Conservation (phyloP, 192 early-diverging fungal species). For the Umbelopsis vinacea region DNA sequence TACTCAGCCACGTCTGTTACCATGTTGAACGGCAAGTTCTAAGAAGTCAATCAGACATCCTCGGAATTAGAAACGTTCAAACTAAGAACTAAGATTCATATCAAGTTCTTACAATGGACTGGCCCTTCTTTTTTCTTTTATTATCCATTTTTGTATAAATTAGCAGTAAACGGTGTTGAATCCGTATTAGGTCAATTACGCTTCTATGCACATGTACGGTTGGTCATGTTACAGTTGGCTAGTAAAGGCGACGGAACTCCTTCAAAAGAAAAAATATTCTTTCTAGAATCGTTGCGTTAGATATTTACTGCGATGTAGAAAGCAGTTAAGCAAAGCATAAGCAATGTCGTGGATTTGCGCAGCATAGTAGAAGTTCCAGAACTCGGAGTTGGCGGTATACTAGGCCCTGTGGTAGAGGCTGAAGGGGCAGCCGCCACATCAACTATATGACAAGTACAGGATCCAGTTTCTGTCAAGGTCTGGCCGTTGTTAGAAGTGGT, state of each 20-base stretch:
- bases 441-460: background rate
- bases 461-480: background rate
- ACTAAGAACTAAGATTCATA: too few species aligned
- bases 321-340: conserved; percentile 1
- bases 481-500: background rate
- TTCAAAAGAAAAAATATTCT: background rate
- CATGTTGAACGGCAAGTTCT: too few species aligned
- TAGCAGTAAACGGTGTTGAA: too few species aligned
- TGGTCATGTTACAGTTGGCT: background rate
- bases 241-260: background rate
- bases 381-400: background rate
- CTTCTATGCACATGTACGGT: too few species aligned
- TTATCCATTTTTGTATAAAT: too few species aligned
- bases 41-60: too few species aligned
- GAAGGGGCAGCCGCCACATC: background rate
- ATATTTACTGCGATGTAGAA: background rate
- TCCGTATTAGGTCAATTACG: too few species aligned
- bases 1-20: too few species aligned
- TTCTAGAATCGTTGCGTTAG: background rate
- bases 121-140: too few species aligned
- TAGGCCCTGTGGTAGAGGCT: background rate
- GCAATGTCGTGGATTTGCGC: background rate
- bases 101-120: too few species aligned
- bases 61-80: too few species aligned
- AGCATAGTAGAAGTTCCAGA: background rate